Evolutionary conservation across 768 basidiomycete genomes (phyloP), one percentile per base, ranked within the genome.

Genomic region (Crepidotus variabilis): DNA sequence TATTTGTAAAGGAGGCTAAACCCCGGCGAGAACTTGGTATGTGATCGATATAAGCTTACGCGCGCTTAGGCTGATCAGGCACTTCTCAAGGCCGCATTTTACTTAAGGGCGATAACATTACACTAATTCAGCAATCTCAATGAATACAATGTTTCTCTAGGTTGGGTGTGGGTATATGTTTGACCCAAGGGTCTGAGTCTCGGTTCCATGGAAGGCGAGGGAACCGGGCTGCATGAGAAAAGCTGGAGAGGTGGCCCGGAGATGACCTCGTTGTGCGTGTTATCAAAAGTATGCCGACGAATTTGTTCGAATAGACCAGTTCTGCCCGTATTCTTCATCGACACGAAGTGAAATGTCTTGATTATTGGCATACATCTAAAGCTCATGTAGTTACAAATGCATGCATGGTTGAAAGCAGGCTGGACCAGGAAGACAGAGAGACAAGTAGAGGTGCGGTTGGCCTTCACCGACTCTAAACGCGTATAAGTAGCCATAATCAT

Each of bases 101-200:
- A 63, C 79, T 98, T 61, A 98, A 98, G 74, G 96, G 96, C 57
- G 96, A 98, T 69, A 97, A 95, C 69, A 98, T 98, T 67, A 98
- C 96, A n/a, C 83, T 95, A 53, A 96, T 98, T 69, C 93, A 96
- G 68, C 90, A 87, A 73, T 65, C 61, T 34, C 58, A 60, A 43
- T 68, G 51, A 61, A n/a, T 24, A 23, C 14, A 14, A 13, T 3
- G 16, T 14, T 1, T 33, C 5, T 32, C 20, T 8, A 21, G 13
- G 45, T 43, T 11, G 28, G 28, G 28, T 28, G 28, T 8, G 28
- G 28, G 8, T 8, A 28, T 28, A 8, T 8, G 8, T 28, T 28
- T n/a, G n/a, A 8, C 28, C 4, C 28, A 28, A 28, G 3, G 8
- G 28, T 28, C 35, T 36, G 35, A 16, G 35, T 8, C 35, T 36